A percentile compares a stretch with the other conserved stretches of the same genome.
phyloP scores from a whole-genome alignment of 805 yeast species.

The Lachancea nothofagi region DNA sequence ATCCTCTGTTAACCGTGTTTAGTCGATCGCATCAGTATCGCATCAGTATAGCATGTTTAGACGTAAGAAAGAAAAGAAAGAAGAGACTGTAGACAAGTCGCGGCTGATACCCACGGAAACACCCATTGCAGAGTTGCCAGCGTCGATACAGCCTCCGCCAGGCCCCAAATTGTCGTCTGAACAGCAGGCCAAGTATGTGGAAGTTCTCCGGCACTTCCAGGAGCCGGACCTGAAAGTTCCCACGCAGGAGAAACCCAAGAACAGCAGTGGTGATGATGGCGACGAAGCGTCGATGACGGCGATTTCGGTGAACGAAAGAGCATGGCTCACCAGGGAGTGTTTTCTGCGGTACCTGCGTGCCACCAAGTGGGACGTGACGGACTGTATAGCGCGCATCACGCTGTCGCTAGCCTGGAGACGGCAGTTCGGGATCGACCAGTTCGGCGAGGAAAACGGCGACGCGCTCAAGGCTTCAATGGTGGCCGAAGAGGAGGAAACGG shows the following conservation, averaged over 20 bases:
- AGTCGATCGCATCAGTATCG: neutral
- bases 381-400: slow-evolving; percentile 68
- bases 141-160: slow-evolving; percentile 46
- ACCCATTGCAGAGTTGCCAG: slow-evolving; percentile 58
- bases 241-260: slow-evolving; percentile 42
- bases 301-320: slow-evolving; percentile 51
- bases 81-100: slow-evolving; percentile 17
- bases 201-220: slow-evolving; percentile 60
- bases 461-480: slow-evolving; percentile 50
- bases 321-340: slow-evolving; percentile 94
- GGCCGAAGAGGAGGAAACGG: slow-evolving; percentile 74
- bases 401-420: slow-evolving; percentile 89
- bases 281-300: slow-evolving; percentile 32
- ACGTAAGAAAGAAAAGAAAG: slow-evolving; percentile 24
- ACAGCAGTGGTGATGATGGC: slow-evolving; percentile 9
- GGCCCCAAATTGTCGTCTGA: slow-evolving; percentile 43
- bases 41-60: slow-evolving; percentile 20
- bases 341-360: slow-evolving; percentile 86
- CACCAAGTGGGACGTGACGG: slow-evolving; percentile 76
- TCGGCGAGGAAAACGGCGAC: slow-evolving; percentile 42
- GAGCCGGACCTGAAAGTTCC: slow-evolving; percentile 48
- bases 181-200: slow-evolving; percentile 55
- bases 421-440: slow-evolving; percentile 65
- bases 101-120: slow-evolving; percentile 30
- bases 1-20: too few relatives aligned